Conservation (phyloP, 2,329 filamentous ascomycete species). For the Stachybotrys chlorohalonatus region DNA sequence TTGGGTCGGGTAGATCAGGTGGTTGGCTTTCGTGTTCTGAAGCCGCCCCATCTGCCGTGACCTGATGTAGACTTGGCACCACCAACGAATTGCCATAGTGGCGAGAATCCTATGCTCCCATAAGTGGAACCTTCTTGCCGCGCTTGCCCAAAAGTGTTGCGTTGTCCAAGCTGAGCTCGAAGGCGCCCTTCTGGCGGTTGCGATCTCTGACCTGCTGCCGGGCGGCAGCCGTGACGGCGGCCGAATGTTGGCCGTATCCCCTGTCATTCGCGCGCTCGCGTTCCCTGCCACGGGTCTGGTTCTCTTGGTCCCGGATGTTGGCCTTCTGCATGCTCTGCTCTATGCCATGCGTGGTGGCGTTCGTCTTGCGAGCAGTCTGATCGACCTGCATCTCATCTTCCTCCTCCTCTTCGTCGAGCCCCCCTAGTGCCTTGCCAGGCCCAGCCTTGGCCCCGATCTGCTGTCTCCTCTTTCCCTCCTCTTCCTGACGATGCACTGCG, state of each 20-base stretch:
- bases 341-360: conserved; percentile 54
- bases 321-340: conserved; percentile 84
- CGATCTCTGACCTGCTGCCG: conserved; percentile 66
- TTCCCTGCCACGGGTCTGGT: conserved; percentile 21
- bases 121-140: conserved; percentile 42
- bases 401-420: conserved; percentile 60
- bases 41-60: background rate
- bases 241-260: conserved; percentile 85
- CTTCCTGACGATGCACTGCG: conserved; percentile 91
- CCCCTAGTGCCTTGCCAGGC: conserved; percentile 45
- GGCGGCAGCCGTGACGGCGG: conserved; percentile 74
- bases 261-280: conserved; percentile 32
- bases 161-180: conserved; percentile 87
- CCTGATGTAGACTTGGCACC: background rate
- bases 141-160: conserved; percentile 77
- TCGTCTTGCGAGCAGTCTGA: conserved; percentile 31
- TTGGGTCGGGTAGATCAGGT: background rate
- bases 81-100: background rate
- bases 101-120: conserved; percentile 21
- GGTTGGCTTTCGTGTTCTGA: background rate
- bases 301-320: conserved; percentile 50
- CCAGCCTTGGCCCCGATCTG: conserved; percentile 66
- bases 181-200: conserved; percentile 66
- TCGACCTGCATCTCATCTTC: conserved; percentile 61
- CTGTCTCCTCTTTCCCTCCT: conserved; percentile 86